Evolutionary conservation across 805 yeast species (phyloP).

Genomic region (Millerozyma acaciae): DNA sequence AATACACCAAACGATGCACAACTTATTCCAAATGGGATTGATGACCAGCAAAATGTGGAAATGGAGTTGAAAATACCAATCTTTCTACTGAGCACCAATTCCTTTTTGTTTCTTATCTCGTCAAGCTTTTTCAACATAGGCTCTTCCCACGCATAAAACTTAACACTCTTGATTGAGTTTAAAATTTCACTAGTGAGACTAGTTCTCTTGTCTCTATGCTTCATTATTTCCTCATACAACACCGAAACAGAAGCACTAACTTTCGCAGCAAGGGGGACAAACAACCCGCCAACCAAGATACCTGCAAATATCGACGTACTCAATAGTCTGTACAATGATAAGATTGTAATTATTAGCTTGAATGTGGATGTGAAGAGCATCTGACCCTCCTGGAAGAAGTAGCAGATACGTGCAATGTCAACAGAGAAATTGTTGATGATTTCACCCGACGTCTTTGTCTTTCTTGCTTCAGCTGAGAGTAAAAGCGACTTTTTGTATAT

Average conservation of each 20-base stretch:
- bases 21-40: constrained; percentile 35
- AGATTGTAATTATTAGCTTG: constrained; percentile 21
- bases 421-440: constrained; percentile 30
- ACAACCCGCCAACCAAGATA: constrained; percentile 23
- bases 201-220: constrained; percentile 34
- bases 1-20: constrained; percentile 30
- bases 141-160: constrained; percentile 40
- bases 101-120: constrained; percentile 33
- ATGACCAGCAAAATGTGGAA: constrained; percentile 32
- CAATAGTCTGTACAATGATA: constrained; percentile 30
- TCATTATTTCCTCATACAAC: constrained; percentile 25
- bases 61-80: constrained; percentile 33
- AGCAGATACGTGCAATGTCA: constrained; percentile 19
- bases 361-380: constrained; percentile 22
- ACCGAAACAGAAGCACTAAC: constrained; percentile 23
- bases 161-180: constrained; percentile 34
- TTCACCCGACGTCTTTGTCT: constrained; percentile 30
- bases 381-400: constrained; percentile 14
- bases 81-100: constrained; percentile 22
- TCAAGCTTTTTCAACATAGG: constrained; percentile 34
- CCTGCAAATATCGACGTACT: constrained; percentile 38
- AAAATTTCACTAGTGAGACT: constrained; percentile 36
- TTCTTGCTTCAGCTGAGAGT: constrained; percentile 30
- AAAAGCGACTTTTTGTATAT: constrained; percentile 25
- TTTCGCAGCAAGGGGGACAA: constrained; percentile 28